These are phyloP conservation scores for Mortierella sp. DNA, from an alignment of 371 early-diverging fungal genomes.

Conservation along the genomic window DNA sequence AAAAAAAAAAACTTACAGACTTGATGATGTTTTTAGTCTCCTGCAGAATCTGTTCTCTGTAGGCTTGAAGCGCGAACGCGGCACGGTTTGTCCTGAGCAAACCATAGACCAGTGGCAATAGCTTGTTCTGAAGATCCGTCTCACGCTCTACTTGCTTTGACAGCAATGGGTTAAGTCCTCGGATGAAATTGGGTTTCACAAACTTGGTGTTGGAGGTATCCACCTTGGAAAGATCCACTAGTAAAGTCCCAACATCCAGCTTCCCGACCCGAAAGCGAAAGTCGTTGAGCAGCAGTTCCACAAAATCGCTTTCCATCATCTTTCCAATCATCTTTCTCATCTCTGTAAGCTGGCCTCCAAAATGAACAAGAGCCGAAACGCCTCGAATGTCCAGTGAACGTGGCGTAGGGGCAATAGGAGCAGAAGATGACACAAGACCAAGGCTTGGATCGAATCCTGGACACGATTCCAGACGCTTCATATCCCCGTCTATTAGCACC, in stretches of 20 bases:
- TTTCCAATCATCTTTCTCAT: constrained; percentile 73
- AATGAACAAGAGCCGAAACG: constrained; percentile 67
- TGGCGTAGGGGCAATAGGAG: constrained; percentile 32
- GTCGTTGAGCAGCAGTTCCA: constrained; percentile 69
- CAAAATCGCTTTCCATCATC: constrained; percentile 81
- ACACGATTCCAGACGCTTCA: constrained; percentile 24
- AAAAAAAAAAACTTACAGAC: constrained; percentile 65
- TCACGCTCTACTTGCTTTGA: constrained; percentile 55
- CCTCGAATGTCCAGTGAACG: constrained; percentile 65
- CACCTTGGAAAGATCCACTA: constrained; percentile 52
- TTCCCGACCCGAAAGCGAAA: constrained; percentile 58
- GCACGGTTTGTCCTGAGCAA: constrained; percentile 79
- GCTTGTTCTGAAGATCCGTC: constrained; percentile 62
- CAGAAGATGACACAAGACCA: constrained; percentile 26
- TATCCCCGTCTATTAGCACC: constrained; percentile 60
- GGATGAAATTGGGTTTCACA: constrained; percentile 37
- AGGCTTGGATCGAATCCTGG: constrained; percentile 39
- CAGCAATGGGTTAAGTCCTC: constrained; percentile 41
- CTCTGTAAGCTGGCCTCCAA: constrained; percentile 72
- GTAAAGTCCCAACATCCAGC: constrained; percentile 43
- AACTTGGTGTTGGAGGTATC: constrained; percentile 51
- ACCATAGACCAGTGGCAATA: constrained; percentile 79
- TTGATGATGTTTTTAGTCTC: constrained; percentile 82
- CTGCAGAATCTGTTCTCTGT: constrained; percentile 74
- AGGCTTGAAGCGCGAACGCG: constrained; percentile 71